Conservation (phyloP, 768 basidiomycete species). For the Agaricus blazei region DNA sequence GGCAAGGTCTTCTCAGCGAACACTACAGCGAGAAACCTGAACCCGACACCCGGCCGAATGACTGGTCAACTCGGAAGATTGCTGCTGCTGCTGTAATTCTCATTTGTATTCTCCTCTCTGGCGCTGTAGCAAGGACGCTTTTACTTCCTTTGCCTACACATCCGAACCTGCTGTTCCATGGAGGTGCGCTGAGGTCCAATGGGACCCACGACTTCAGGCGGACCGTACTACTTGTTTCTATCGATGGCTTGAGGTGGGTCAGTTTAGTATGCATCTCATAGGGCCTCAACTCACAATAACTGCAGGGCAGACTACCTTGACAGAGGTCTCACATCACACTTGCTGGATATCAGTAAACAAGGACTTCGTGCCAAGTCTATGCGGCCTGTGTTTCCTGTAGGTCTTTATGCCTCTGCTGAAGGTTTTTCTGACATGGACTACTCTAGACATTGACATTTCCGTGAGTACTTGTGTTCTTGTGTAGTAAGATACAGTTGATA, state of each 20-base stretch:
- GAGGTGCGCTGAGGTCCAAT: slow-evolving; percentile 53
- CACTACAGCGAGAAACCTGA: slow-evolving; percentile 21
- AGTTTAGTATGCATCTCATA: not conserved
- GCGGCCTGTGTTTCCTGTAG: slow-evolving; percentile 82
- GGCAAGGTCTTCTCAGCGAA: slow-evolving; percentile 33
- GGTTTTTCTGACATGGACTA: slow-evolving; percentile 1
- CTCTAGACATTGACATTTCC: slow-evolving; percentile 86
- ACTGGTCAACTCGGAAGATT: slow-evolving; percentile 37
- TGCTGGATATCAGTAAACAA: slow-evolving; percentile 73
- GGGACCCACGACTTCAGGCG: slow-evolving; percentile 80
- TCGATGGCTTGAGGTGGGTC: slow-evolving; percentile 75
- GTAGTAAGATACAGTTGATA: slow-evolving; percentile 4
- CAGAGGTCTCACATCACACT: slow-evolving; percentile 77
- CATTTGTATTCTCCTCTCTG: slow-evolving; percentile 38
- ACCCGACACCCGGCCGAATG: slow-evolving; percentile 12
- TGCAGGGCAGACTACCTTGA: slow-evolving; percentile 82
- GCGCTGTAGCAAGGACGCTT: slow-evolving; percentile 33
- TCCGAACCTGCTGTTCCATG: slow-evolving; percentile 26
- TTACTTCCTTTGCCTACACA: slow-evolving; percentile 13
- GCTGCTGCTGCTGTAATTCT: slow-evolving; percentile 30
- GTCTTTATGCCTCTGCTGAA: not conserved
- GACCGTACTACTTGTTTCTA: slow-evolving; percentile 81
- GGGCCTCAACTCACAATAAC: not conserved
- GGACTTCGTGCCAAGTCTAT: slow-evolving; percentile 87
- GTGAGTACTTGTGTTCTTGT: slow-evolving; percentile 37